Evolutionary conservation across 192 early-diverging fungal species (phyloP).

Genomic region (Mortierella antarctica): DNA sequence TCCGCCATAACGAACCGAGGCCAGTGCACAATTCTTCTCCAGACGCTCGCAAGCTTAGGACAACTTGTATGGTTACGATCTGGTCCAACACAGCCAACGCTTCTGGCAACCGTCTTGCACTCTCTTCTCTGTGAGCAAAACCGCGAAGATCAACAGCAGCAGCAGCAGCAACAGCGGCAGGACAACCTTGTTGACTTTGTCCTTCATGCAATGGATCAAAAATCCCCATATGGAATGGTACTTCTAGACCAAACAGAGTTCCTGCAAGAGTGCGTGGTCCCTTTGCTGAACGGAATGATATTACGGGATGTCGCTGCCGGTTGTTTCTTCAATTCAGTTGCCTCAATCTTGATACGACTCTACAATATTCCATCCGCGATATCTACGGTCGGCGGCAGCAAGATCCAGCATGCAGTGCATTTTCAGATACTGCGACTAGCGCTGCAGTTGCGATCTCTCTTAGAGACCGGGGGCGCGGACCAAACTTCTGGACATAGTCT

Average conservation of each 20-base stretch:
- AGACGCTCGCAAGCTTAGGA: conserved; percentile 20
- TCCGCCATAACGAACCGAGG: conserved; percentile 29
- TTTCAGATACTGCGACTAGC: conserved; percentile 4
- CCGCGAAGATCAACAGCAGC: neutral
- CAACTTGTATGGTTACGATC: conserved; percentile 35
- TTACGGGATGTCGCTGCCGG: neutral
- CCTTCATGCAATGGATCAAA: neutral
- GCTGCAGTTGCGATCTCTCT: conserved; percentile 6
- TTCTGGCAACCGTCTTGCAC: conserved; percentile 18
- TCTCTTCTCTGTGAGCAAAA: conserved; percentile 2
- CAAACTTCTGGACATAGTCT: neutral
- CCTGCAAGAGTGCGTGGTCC: conserved; percentile 16
- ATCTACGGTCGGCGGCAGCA: neutral
- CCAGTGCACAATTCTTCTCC: conserved; percentile 19
- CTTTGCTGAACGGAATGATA: conserved; percentile 12
- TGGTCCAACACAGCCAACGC: neutral
- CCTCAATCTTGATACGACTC: conserved; percentile 1
- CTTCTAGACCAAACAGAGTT: conserved; percentile 20
- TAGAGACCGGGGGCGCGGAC: conserved; percentile 5
- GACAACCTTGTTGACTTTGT: conserved; percentile 32
- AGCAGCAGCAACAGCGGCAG: neutral
- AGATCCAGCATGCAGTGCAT: conserved; percentile 12
- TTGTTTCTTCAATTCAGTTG: conserved; percentile 9
- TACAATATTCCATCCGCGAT: neutral
- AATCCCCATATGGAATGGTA: neutral